Base-by-base conservation (phyloP, 495 filamentous ascomycete species). In the Friedmanniomyces simplex region DNA sequence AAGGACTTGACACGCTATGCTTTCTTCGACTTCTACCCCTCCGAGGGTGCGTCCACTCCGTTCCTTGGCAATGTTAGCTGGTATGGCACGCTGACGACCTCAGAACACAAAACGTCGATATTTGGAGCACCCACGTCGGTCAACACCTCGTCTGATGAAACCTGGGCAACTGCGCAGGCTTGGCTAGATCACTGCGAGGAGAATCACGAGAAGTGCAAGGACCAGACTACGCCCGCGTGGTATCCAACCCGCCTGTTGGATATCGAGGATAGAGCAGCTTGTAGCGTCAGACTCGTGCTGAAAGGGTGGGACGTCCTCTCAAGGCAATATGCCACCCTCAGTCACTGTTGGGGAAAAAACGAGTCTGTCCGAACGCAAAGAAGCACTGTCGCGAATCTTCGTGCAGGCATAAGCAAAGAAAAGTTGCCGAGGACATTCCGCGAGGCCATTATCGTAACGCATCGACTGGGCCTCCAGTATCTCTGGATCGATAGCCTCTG, bases 371-470 rank as follows among this genome's bases (percentile, higher is more conserved):
- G n/a, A n/a, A n/a, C n/a, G n/a, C n/a, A n/a, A n/a, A n/a, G n/a
- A n/a, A n/a, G n/a, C n/a, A 47, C 8, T 10, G 21, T 47, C 8
- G 18, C 7, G 8, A 24, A 6, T 18, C 10, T 47, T 7, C 43
- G 16, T 10, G 7, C 8, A 21, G 37, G 36, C 13, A 46, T 55
- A 28, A 46, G n/a, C 24, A 21, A 45, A 2, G 21, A 22, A 12
- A 34, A 55, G 14, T 39, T 57, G 41, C 50, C 56, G 16, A 54
- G 55, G 45, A 59, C 60, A 22, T 63, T 63, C 26, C 10, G 18
- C 16, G 57, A 63, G 18, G 57, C 60, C 24, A 34, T 63, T 18
- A 8, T 14, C 20, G 43, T 55, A 16, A 46, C 45, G 10, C 39
- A 51, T 16, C 20, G 50, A 42, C 41, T 63, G 42, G 50, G 57